phyloP scores from a whole-genome alignment of 352 stramenopile genomes.

The Phytophthora aleatoria region DNA sequence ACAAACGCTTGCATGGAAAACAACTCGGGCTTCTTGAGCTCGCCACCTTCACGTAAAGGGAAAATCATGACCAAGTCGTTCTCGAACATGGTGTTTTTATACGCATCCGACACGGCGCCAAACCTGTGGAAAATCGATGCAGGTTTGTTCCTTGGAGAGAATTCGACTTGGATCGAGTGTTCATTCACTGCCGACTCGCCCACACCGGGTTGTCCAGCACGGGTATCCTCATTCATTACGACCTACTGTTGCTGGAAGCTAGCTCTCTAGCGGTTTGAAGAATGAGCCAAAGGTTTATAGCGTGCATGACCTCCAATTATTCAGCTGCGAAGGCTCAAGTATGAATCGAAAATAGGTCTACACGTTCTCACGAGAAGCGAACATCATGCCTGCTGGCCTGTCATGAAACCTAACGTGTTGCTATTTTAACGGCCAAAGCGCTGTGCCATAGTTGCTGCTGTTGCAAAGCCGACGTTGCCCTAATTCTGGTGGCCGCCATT shows the following conservation, averaged over 20 bases:
- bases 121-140: constrained; percentile 36
- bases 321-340: neutral
- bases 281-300: constrained; percentile 10
- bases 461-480: no score
- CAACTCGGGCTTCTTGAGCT: constrained; percentile 53
- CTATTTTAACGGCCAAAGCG: constrained; percentile 7
- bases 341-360: constrained; percentile 27
- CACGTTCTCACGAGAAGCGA: neutral
- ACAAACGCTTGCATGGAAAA: constrained; percentile 67
- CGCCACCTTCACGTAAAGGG: constrained; percentile 51
- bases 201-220: neutral
- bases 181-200: constrained; percentile 21
- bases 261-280: constrained; percentile 11
- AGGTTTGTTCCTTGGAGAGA: constrained; percentile 30
- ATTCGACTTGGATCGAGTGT: constrained; percentile 40
- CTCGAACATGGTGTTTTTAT: constrained; percentile 63
- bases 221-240: constrained; percentile 13
- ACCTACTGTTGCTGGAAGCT: neutral
- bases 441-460: neutral
- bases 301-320: neutral
- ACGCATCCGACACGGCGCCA: constrained; percentile 21
- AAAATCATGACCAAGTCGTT: constrained; percentile 82
- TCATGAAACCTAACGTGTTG: constrained; percentile 4
- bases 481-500: no score
- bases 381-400: neutral